phyloP scores from a whole-genome alignment of 805 yeast species.

The Kuraishia molischiana region DNA sequence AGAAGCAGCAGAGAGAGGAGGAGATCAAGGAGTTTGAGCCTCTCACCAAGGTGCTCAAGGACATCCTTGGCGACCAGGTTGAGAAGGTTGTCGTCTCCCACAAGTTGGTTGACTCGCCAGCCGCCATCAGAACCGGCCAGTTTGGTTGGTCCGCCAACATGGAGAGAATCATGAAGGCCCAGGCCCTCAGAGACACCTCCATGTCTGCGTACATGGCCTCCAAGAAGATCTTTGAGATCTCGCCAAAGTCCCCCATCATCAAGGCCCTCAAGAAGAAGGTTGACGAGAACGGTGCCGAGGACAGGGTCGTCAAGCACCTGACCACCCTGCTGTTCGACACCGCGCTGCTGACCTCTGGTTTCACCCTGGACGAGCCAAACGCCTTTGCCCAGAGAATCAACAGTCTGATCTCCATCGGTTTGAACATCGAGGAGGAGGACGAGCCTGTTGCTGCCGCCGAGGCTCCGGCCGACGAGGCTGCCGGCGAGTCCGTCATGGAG shows the following conservation, averaged over 20 bases:
- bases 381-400: slow-evolving; percentile 96
- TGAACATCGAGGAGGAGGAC: slow-evolving; percentile 87
- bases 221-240: slow-evolving; percentile 97
- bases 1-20: slow-evolving; percentile 88
- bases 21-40: slow-evolving; percentile 89
- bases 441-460: slow-evolving; percentile 32
- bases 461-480: slow-evolving; percentile 51
- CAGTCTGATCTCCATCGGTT: slow-evolving; percentile 95
- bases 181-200: slow-evolving; percentile 96
- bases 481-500: slow-evolving; percentile 95
- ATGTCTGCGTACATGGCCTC: slow-evolving; percentile 99
- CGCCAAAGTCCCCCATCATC: slow-evolving; percentile 93
- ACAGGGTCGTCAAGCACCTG: slow-evolving; percentile 96
- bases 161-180: slow-evolving; percentile 99
- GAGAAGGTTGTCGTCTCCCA: slow-evolving; percentile 98
- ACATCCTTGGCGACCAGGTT: slow-evolving; percentile 94
- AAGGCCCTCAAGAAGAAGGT: slow-evolving; percentile 94
- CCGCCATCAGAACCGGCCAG: slow-evolving; percentile 99
- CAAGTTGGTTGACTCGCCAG: slow-evolving; percentile 96
- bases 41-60: slow-evolving; percentile 93
- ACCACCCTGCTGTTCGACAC: slow-evolving; percentile 96
- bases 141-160: slow-evolving; percentile 99
- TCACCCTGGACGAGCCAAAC: slow-evolving; percentile 97
- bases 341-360: slow-evolving; percentile 96
- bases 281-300: slow-evolving; percentile 94